Base-by-base conservation (phyloP, 2,329 filamentous ascomycete species). In the Emergomyces africanus region DNA sequence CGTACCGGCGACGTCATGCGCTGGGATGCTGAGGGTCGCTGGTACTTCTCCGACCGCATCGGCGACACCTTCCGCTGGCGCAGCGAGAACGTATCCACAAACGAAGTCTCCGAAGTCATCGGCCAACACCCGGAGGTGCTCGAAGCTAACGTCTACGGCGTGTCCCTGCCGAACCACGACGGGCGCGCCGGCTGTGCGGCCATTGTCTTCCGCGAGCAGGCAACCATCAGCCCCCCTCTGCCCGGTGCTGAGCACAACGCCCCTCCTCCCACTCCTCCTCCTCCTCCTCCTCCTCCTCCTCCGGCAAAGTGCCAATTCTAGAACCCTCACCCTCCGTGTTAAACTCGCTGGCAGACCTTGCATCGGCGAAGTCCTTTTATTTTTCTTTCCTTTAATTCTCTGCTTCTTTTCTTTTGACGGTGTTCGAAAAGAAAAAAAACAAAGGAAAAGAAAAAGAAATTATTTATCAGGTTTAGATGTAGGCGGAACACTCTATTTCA, bases 401-500 rank as follows among this genome's bases (percentile, higher is more conserved):
- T n/a, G n/a, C n/a, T 42, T 55, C 25, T 42, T 55, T 30, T 55
- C 25, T 30, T 30, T 55, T 41, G 15, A 14, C 28, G 14, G 15
- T 23, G 30, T n/a, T 10, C n/a, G 23, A 8, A n/a, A 10, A 23
- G 10, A 42, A 10, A 54, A 37, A 20, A 39, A n/a, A 20, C 10
- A 54, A 44, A 30, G 51, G 35, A 46, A 46, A 30, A 18, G 23
- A 46, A 57, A 48, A 37, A 15, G 41, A 44, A 46, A 58, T 15
- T 2, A 25, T 28, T 15, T 2, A 25, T 28, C 42, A 23, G 18
- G 41, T 53, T 72, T 74, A 85, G 62, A 85, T 80, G 59, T 87
- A 78, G 60, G 90, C 90, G 78, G 94, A 87, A 72, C 85, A 88
- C 81, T 96, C 90, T 71, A 96, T 94, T 80, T 96, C 90, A 30